Percentiles rank a stretch among this genome's conserved stretches.
These are phyloP conservation scores for Penicillium sp. DNA, from an alignment of 2,329 filamentous ascomycete genomes.

Conservation along the genomic window DNA sequence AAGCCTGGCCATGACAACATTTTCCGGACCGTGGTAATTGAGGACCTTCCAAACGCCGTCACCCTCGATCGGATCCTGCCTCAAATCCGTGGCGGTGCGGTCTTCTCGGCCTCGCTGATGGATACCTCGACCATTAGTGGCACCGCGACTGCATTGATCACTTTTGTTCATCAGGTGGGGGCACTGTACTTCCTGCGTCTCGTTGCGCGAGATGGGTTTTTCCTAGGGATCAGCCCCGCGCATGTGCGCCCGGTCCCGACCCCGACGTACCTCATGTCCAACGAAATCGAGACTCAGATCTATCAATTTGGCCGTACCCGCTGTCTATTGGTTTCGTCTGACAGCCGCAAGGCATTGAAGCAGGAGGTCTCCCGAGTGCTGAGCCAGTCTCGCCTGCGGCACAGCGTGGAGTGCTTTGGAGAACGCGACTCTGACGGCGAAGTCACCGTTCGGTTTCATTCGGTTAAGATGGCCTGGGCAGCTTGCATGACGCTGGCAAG, in stretches of 20 bases:
- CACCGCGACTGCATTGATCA: slow-evolving; percentile 16
- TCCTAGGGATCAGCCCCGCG: slow-evolving; percentile 10
- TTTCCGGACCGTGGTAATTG: slow-evolving; percentile 18
- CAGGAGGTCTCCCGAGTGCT: slow-evolving; percentile 9
- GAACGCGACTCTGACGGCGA: slow-evolving; percentile 11
- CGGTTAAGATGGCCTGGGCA: slow-evolving; percentile 17
- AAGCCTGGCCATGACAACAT: background rate
- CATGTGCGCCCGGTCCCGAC: slow-evolving; percentile 16
- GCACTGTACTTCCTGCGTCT: slow-evolving; percentile 21
- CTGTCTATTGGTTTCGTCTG: slow-evolving; percentile 9
- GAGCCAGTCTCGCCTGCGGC: background rate
- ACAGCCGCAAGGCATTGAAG: background rate
- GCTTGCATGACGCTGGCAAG: slow-evolving; percentile 8
- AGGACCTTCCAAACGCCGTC: slow-evolving; percentile 9
- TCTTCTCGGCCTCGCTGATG: slow-evolving; percentile 17
- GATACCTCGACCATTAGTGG: slow-evolving; percentile 16
- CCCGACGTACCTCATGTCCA: slow-evolving; percentile 16
- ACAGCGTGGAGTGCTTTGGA: slow-evolving; percentile 17
- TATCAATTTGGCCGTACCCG: slow-evolving; percentile 13
- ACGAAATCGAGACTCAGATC: slow-evolving; percentile 13
- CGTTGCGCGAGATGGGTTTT: slow-evolving; percentile 15
- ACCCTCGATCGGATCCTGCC: slow-evolving; percentile 18
- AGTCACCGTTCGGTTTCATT: slow-evolving; percentile 18
- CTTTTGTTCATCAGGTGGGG: slow-evolving; percentile 13
- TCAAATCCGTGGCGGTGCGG: slow-evolving; percentile 16